Percentiles rank a stretch among this genome's conserved stretches.
Conservation (phyloP, 371 early-diverging fungal species). For the Rhizopus stolonifer region DNA sequence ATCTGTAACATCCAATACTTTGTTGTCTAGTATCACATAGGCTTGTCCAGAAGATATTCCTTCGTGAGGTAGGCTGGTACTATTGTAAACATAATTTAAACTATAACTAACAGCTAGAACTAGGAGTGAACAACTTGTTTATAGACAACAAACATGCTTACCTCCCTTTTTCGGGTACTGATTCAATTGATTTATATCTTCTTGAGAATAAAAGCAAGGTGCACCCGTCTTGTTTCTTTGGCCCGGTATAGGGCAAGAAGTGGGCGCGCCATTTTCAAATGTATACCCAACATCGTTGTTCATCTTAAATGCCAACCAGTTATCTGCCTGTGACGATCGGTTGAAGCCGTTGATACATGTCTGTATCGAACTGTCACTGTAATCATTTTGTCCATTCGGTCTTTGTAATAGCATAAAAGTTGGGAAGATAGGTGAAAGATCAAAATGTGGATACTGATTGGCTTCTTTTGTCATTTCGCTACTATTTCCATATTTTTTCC, state of each 20-base stretch:
- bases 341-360: constrained; percentile 35
- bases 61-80: constrained; percentile 13
- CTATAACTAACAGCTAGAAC: constrained; percentile 17
- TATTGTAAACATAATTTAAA: constrained; percentile 7
- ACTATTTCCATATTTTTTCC: constrained; percentile 19
- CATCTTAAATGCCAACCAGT: constrained; percentile 38
- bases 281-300: constrained; percentile 38
- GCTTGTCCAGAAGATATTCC: constrained; percentile 17
- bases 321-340: constrained; percentile 33
- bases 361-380: constrained; percentile 24
- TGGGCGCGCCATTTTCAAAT: constrained; percentile 17
- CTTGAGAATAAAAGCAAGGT: constrained; percentile 34
- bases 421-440: constrained; percentile 50
- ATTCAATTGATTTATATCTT: constrained; percentile 12
- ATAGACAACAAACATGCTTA: not conserved
- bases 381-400: constrained; percentile 3
- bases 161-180: constrained; percentile 30
- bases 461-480: constrained; percentile 30
- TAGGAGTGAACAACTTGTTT: not conserved
- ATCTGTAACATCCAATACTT: constrained; percentile 44
- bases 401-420: constrained; percentile 37
- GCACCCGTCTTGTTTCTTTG: constrained; percentile 36
- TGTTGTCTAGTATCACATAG: constrained; percentile 36
- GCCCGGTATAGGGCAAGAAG: constrained; percentile 42
- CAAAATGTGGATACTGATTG: constrained; percentile 33